Evolutionary conservation across 345 rosid species (phyloP), one percentile per base, ranked within the genome.

Genomic region (Bretschneidera sinensis): DNA sequence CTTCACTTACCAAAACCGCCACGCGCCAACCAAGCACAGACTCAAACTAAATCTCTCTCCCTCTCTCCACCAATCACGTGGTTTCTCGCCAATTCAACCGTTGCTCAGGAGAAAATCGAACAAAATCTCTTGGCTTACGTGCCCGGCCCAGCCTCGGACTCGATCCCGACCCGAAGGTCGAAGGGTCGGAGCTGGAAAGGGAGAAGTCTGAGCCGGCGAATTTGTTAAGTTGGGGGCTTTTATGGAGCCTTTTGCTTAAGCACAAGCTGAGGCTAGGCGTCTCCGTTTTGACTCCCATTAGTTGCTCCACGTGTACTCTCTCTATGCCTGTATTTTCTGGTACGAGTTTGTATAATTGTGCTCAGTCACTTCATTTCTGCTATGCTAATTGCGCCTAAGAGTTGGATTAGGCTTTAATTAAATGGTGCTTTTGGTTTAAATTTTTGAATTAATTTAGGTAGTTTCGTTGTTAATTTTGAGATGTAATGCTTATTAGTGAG

Each of bases 321-420:
- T 87, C 97, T 17, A 82, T 85, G 97, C 94, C 97, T 23, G 63
- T 92, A 21, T 92, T 82, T 61, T 92, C 98, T 21, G 98, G 98
- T 87, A 62, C 9, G 33, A 22, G n/a, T 65, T 39, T 11, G 6
- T 1, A 39, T 43, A 25, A 0, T 17, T 6, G 14, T 35, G 25
- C n/a, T 4, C 25, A 21, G 49, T 18, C 17, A 50, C 21, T 14
- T 7, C 4, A 39, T 55, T 31, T 21, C 1, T 9, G 0, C 11
- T 9, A 24, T 51, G 55, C 0, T n/a, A 24, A 51, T 17, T 51
- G 11, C 21, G 11, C 21, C 18, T 7, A 49, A 6, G 55, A 52
- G 28, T 20, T 21, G 48, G 51, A 21, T 31, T 14, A 24, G 19
- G 33, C 8, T 60, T n/a, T 58, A 50, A 28, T 10, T 18, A 11